phyloP scores from a whole-genome alignment of 2,329 filamentous ascomycete species.

The Fusarium irregulare region DNA sequence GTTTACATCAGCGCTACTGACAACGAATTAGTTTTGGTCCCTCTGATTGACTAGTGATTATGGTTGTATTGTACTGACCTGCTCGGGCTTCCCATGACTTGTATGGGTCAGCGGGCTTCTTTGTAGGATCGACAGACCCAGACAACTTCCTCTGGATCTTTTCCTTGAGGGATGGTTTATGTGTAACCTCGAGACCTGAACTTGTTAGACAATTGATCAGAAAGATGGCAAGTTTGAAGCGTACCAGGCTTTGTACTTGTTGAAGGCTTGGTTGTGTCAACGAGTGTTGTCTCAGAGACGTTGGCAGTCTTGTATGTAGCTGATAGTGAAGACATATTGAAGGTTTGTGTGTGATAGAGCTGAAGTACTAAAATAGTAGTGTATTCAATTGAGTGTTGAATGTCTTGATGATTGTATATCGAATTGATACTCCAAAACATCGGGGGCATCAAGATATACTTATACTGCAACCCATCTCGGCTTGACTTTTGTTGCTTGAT shows the following conservation, averaged over 20 bases:
- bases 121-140: conserved; percentile 37
- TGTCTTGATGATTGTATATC: conserved; percentile 7
- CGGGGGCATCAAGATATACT: conserved; percentile 23
- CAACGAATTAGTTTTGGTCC: conserved; percentile 3
- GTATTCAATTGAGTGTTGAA: neutral
- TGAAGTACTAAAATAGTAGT: neutral
- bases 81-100: conserved; percentile 46
- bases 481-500: neutral
- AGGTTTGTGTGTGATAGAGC: neutral
- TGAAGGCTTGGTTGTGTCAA: conserved; percentile 31
- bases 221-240: neutral
- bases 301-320: conserved; percentile 36
- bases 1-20: conserved; percentile 37
- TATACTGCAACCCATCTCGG: conserved; percentile 23
- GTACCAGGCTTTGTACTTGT: conserved; percentile 36
- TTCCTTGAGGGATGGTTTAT: conserved; percentile 38
- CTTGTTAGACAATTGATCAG: conserved; percentile 3
- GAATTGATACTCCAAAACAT: neutral
- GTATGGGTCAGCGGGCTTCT: conserved; percentile 36
- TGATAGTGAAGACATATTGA: conserved; percentile 38
- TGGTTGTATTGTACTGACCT: conserved; percentile 23
- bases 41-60: neutral
- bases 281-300: conserved; percentile 43
- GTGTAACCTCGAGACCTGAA: conserved; percentile 1
- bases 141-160: conserved; percentile 42